Percentiles rank a stretch among this genome's conserved stretches.
Evolutionary conservation across 768 basidiomycete genomes (phyloP).

Genomic region (Mycena indigotica): DNA sequence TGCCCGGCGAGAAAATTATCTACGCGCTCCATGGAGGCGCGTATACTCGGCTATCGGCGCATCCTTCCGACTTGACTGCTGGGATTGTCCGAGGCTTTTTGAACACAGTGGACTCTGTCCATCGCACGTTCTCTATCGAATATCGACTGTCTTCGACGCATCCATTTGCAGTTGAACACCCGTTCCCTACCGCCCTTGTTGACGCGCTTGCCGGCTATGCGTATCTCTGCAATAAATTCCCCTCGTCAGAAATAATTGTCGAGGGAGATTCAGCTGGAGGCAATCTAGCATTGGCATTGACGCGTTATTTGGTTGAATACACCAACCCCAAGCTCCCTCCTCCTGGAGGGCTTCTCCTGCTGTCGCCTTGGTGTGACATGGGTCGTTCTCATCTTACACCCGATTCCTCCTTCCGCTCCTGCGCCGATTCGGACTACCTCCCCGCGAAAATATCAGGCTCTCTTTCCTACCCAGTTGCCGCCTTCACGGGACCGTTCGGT

Average conservation of each 20-base stretch:
- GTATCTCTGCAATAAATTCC: conserved; percentile 60
- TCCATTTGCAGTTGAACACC: conserved; percentile 45
- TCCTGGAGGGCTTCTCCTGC: conserved; percentile 51
- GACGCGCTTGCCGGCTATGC: conserved; percentile 76
- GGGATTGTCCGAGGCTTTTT: conserved; percentile 51
- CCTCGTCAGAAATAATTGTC: conserved; percentile 62
- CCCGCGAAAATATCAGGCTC: conserved; percentile 23
- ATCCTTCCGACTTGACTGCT: conserved; percentile 52
- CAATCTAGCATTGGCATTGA: conserved; percentile 67
- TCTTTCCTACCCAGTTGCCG: conserved; percentile 36
- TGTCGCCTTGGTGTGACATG: conserved; percentile 62
- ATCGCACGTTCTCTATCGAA: conserved; percentile 62
- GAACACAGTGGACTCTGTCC: conserved; percentile 43
- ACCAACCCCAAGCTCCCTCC: conserved; percentile 41
- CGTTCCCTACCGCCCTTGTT: conserved; percentile 76
- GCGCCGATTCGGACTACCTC: conserved; percentile 42
- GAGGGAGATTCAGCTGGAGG: conserved; percentile 80
- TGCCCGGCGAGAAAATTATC: conserved; percentile 57
- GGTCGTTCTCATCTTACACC: conserved; percentile 41
- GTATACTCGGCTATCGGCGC: conserved; percentile 55
- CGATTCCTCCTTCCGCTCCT: conserved; percentile 39
- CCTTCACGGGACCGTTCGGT: conserved; percentile 53
- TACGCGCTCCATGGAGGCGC: conserved; percentile 68
- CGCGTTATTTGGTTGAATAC: conserved; percentile 61
- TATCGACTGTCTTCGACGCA: conserved; percentile 64